phyloP scores from a whole-genome alignment of 176 grass and related monocot genomes.

The Aechmea fasciata region DNA sequence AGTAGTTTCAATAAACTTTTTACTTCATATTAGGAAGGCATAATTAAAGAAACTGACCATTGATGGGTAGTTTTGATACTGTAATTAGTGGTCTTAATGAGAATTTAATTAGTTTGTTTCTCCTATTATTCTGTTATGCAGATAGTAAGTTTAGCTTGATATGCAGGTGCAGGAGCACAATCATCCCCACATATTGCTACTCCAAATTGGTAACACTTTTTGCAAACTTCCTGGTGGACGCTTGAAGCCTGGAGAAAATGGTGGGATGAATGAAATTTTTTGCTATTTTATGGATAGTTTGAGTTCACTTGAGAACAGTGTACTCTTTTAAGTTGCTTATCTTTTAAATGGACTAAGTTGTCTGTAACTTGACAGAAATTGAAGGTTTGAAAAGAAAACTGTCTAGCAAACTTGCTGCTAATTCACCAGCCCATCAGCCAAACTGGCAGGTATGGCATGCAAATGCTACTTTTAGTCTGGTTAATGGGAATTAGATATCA shows the following conservation, averaged over 20 bases:
- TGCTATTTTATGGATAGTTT: background rate
- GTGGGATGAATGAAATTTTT: constrained; percentile 15
- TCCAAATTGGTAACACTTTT: constrained; percentile 98
- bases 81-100: too few species aligned
- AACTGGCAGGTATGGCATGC: constrained; percentile 76
- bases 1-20: too few species aligned
- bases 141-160: background rate
- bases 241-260: constrained; percentile 96
- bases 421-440: constrained; percentile 71
- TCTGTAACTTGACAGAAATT: constrained; percentile 52
- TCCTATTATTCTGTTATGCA: constrained; percentile 10
- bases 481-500: background rate
- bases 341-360: background rate
- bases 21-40: too few species aligned
- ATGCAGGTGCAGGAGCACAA: constrained; percentile 95
- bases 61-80: too few species aligned
- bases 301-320: background rate
- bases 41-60: too few species aligned
- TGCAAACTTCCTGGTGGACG: constrained; percentile 98
- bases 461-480: background rate
- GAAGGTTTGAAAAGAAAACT: constrained; percentile 92
- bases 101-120: background rate
- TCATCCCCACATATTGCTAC: constrained; percentile 80
- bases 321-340: background rate
- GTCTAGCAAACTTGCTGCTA: constrained; percentile 88